Conservation (phyloP, 352 stramenopile species). For the Blastocystis sp. region DNA sequence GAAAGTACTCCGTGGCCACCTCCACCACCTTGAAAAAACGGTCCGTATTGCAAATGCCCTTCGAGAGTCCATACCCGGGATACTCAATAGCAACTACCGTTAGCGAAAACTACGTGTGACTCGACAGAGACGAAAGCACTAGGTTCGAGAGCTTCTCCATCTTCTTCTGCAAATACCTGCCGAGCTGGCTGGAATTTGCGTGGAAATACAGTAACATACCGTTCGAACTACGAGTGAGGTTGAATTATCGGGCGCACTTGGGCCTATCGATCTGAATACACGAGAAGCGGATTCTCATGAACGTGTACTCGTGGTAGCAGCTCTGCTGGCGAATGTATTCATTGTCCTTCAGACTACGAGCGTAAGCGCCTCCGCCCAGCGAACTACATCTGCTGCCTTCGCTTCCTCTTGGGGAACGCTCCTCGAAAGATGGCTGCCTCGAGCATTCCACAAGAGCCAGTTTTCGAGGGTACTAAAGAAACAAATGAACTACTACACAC, state of each 20-base stretch:
- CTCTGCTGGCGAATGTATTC: constrained; percentile 2
- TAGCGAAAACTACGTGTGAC: constrained; percentile 13
- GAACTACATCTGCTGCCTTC: not conserved
- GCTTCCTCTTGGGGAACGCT: constrained; percentile 30
- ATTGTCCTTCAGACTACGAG: not conserved
- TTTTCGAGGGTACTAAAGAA: not conserved
- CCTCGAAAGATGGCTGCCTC: constrained; percentile 13
- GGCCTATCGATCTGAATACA: constrained; percentile 14
- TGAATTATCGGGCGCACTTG: not conserved
- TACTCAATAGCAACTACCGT: constrained; percentile 50
- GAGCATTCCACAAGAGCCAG: not conserved
- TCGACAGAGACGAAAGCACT: not conserved
- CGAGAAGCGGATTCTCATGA: not conserved
- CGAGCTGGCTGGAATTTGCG: constrained; percentile 6
- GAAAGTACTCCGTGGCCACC: constrained; percentile 42
- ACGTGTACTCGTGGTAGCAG: constrained; percentile 19
- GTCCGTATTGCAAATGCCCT: constrained; percentile 6
- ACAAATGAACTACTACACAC: constrained; percentile 26
- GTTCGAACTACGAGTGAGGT: not conserved
- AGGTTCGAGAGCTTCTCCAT: not conserved
- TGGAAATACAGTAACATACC: constrained; percentile 56
- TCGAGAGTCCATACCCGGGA: constrained; percentile 51
- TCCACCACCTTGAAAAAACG: constrained; percentile 14
- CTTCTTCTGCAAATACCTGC: not conserved
- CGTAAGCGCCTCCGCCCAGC: not conserved